A percentile compares a stretch with the other conserved stretches of the same genome.
These are phyloP conservation scores for Sideroxylon spinosum DNA, from an alignment of 179 eudicot genomes.

Conservation along the genomic window DNA sequence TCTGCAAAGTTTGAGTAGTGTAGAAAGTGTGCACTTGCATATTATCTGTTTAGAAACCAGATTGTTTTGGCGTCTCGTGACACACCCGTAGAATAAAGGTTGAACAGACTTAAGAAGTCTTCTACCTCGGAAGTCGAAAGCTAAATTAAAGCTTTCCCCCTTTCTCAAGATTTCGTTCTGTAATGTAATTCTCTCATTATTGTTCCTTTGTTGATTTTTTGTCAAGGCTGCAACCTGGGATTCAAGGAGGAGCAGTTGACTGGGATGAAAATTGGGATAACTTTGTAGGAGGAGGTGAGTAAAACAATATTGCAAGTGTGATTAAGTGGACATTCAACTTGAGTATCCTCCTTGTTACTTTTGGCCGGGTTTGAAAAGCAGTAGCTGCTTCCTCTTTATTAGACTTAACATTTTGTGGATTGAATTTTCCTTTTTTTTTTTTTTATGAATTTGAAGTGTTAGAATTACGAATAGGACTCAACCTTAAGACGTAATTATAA, in stretches of 20 bases:
- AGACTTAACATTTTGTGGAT: too few species aligned
- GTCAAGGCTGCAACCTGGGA: constrained; percentile 89
- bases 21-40: neutral
- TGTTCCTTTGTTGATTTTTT: neutral
- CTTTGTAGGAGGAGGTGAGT: constrained; percentile 88
- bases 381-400: too few species aligned
- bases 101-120: neutral
- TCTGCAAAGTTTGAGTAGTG: neutral
- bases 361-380: neutral
- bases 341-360: neutral
- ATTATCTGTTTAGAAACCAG: neutral
- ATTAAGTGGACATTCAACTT: constrained; percentile 7
- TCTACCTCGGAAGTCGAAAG: neutral
- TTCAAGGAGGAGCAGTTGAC: constrained; percentile 87
- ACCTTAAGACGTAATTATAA: too few species aligned
- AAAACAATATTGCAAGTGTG: neutral
- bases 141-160: neutral
- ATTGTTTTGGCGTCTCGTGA: neutral
- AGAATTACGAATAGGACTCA: too few species aligned
- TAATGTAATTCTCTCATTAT: too few species aligned
- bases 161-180: too few species aligned
- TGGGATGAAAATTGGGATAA: constrained; percentile 97
- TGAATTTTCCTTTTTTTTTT: too few species aligned
- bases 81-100: neutral
- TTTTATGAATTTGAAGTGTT: too few species aligned